Conservation (phyloP, 257 asterid species). For the Petrea volubilis region DNA sequence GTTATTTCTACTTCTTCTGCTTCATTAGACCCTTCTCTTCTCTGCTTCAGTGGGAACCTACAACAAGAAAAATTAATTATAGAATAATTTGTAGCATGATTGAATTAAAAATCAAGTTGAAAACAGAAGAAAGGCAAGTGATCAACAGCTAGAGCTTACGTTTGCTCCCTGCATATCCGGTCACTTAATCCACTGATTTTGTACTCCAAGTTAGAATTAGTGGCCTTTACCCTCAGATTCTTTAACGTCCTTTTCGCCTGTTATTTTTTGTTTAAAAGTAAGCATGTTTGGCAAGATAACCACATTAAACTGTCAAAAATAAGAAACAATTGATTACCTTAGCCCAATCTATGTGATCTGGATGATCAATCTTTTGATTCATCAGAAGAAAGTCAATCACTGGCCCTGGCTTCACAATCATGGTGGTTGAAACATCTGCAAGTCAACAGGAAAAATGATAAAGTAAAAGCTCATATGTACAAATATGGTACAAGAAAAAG, state of each 20-base stretch:
- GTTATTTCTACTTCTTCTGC: conserved; percentile 37
- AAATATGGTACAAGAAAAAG: too few relatives aligned
- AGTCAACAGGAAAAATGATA: neutral
- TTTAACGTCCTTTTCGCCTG: conserved; percentile 68
- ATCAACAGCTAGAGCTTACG: conserved; percentile 34
- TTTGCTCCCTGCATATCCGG: conserved; percentile 49
- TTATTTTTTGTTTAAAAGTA: neutral
- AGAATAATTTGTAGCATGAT: neutral
- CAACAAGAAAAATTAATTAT: neutral
- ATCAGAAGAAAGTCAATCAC: conserved; percentile 52
- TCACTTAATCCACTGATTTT: conserved; percentile 72
- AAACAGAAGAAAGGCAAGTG: too few relatives aligned
- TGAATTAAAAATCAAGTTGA: too few relatives aligned
- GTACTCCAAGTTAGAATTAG: conserved; percentile 45
- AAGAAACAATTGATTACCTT: conserved; percentile 41
- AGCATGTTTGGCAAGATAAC: neutral
- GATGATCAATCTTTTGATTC: conserved; percentile 53
- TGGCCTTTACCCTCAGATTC: conserved; percentile 50
- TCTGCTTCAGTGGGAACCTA: conserved; percentile 52
- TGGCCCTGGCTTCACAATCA: conserved; percentile 71
- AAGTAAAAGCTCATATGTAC: neutral
- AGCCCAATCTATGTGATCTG: conserved; percentile 50
- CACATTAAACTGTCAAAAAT: neutral
- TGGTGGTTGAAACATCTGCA: conserved; percentile 72
- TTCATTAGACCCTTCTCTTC: conserved; percentile 34